phyloP scores from a whole-genome alignment of 2,329 filamentous ascomycete genomes.

The Aspergillus neoniger region DNA sequence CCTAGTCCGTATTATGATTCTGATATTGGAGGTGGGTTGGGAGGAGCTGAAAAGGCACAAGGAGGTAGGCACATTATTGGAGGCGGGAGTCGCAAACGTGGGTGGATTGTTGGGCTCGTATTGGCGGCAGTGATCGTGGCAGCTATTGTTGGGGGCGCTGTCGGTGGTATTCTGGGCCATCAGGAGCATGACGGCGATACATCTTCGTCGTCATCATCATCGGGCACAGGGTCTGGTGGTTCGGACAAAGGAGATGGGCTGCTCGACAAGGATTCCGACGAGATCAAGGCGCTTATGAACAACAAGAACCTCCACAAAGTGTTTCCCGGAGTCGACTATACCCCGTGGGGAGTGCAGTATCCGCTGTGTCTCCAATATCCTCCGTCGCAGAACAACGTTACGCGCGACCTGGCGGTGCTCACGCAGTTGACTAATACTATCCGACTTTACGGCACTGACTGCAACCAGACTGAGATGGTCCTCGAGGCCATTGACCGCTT shows the following conservation, averaged over 20 bases:
- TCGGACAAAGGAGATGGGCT: conserved; percentile 62
- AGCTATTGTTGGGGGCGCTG: conserved; percentile 71
- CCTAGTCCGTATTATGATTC: conserved; percentile 58
- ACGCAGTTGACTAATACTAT: conserved; percentile 87
- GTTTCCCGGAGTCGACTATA: conserved; percentile 95
- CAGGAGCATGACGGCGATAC: conserved; percentile 45
- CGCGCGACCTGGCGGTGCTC: conserved; percentile 84
- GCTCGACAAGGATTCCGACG: conserved; percentile 69
- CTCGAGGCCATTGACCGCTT: conserved; percentile 77
- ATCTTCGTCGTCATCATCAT: conserved; percentile 18
- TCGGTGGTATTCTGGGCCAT: conserved; percentile 70
- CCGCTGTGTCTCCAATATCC: conserved; percentile 76
- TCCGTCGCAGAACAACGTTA: conserved; percentile 91
- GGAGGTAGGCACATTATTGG: conserved; percentile 62
- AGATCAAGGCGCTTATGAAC: conserved; percentile 80
- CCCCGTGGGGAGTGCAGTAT: conserved; percentile 86
- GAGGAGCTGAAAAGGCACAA: conserved; percentile 61
- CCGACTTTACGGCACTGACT: conserved; percentile 91
- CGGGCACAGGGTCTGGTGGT: conserved; percentile 58
- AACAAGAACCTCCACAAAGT: conserved; percentile 85
- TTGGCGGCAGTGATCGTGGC: conserved; percentile 65
- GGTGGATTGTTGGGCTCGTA: conserved; percentile 69
- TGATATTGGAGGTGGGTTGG: conserved; percentile 44
- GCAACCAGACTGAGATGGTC: conserved; percentile 95
- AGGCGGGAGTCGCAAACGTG: conserved; percentile 65